Evolutionary conservation across 1,284 basidiomycete genomes (phyloP), one percentile per base, ranked within the genome.

Genomic region (Papiliotrema nemorosa): DNA sequence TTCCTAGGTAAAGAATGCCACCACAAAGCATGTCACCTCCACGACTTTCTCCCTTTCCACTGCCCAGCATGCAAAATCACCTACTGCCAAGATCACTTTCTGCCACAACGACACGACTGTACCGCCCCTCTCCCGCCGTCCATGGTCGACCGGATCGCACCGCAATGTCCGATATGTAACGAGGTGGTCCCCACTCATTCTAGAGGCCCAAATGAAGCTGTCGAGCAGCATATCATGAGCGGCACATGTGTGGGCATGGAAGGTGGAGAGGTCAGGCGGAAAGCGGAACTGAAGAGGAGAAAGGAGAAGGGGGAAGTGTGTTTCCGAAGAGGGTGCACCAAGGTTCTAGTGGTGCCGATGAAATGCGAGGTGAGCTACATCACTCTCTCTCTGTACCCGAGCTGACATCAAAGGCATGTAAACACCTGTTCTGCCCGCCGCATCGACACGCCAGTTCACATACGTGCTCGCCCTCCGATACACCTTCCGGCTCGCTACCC

Each of bases 11-110:
- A 63, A 46, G 63, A 66, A 43, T 75, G 74, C 49, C 53, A 68
- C 44, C 74, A 75, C 50, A 52, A 60, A 16, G 62, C 64, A 33
- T 75, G 74, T 55, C 65, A 73, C 47, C 59, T 75, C 22, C 56
- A 73, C 50, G 74, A 75, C 53, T 75, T 75, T 44, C 61, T 75
- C 2, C 74, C 74, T 3, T 72, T 75, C 58, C 52, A 71, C 68
- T 75, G 74, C 47, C 72, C 72, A 51, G 73, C 71, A 62, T 75
- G 74, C 55, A 59, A 68, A 24, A 54, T 55, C 22, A 60, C 72
- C 21, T 75, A 64, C 58, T 75, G 74, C 54, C 71, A 72, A 50
- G 62, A 67, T 5, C 74, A 75, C 53, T 74, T 74, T 53, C 64
- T 70, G 3, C 69, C 72, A 16, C 64, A 66, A 5, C 57, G 60